A percentile compares a stretch with the other conserved stretches of the same genome.
These are phyloP conservation scores for Phialemoniopsis sp. DNA, from an alignment of 2,329 filamentous ascomycete genomes.

Conservation along the genomic window DNA sequence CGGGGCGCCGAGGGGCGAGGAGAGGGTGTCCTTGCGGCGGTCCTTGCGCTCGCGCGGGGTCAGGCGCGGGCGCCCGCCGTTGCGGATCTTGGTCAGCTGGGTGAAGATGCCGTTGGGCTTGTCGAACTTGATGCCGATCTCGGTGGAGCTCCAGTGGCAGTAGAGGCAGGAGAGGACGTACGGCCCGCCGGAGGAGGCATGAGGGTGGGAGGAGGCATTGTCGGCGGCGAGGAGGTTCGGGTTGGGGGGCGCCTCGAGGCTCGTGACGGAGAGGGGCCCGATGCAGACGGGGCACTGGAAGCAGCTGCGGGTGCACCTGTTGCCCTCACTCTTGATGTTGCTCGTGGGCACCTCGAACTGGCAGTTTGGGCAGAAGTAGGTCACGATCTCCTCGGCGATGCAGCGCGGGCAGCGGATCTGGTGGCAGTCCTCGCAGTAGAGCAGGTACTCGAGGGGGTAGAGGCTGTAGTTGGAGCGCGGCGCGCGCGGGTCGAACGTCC, in stretches of 20 bases:
- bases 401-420: slow-evolving; percentile 93
- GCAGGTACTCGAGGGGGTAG: slow-evolving; percentile 86
- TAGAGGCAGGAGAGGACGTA: slow-evolving; percentile 84
- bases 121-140: slow-evolving; percentile 87
- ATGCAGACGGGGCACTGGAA: slow-evolving; percentile 92
- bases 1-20: slow-evolving; percentile 12
- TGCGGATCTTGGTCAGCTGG: slow-evolving; percentile 70
- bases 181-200: slow-evolving; percentile 36
- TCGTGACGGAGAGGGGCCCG: slow-evolving; percentile 71
- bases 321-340: slow-evolving; percentile 87
- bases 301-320: slow-evolving; percentile 89
- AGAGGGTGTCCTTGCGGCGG: slow-evolving; percentile 39
- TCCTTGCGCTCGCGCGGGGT: slow-evolving; percentile 48
- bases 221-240: slow-evolving; percentile 38
- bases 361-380: slow-evolving; percentile 93
- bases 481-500: slow-evolving; percentile 80
- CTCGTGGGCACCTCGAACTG: slow-evolving; percentile 94
- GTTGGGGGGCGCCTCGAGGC: slow-evolving; percentile 56
- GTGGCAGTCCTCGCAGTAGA: slow-evolving; percentile 97
- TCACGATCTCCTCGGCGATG: slow-evolving; percentile 87
- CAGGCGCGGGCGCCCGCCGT: slow-evolving; percentile 49
- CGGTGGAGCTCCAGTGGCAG: slow-evolving; percentile 88
- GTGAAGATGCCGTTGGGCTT: slow-evolving; percentile 81
- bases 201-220: slow-evolving; percentile 19
- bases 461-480: slow-evolving; percentile 86